phyloP scores from a whole-genome alignment of 2,329 filamentous ascomycete genomes.

The Claviceps fusiformis region DNA sequence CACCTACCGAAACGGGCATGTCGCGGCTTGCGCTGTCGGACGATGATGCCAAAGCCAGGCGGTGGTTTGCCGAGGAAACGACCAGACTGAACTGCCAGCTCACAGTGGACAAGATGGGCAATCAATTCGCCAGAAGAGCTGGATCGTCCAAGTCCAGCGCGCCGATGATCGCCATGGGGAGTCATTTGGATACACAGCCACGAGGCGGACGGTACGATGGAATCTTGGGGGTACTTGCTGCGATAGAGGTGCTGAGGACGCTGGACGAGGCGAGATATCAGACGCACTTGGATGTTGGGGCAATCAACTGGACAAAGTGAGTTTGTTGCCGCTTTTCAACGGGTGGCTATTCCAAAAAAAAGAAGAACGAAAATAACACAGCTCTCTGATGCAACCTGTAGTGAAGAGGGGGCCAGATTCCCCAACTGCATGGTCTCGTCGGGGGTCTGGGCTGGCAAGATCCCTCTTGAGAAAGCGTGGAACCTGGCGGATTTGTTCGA shows the following conservation, averaged over 20 bases:
- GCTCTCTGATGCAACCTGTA: conserved; percentile 15
- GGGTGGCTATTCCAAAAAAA: not conserved
- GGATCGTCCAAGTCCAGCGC: conserved; percentile 43
- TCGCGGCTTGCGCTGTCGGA: conserved; percentile 62
- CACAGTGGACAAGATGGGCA: conserved; percentile 65
- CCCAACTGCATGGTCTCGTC: conserved; percentile 64
- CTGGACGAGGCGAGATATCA: conserved; percentile 50
- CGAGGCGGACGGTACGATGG: conserved; percentile 60
- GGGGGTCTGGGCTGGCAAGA: conserved; percentile 61
- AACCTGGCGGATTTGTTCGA: conserved; percentile 43
- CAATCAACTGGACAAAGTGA: conserved; percentile 67
- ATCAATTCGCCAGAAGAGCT: conserved; percentile 58
- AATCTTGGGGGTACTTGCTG: conserved; percentile 61
- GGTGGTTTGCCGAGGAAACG: conserved; percentile 62
- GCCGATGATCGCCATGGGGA: conserved; percentile 53
- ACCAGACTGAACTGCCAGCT: conserved; percentile 52
- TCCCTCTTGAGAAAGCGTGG: conserved; percentile 49
- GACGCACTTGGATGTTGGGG: conserved; percentile 57
- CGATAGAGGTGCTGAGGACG: conserved; percentile 56
- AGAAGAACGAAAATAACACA: not conserved
- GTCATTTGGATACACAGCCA: conserved; percentile 54
- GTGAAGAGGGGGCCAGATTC: conserved; percentile 71
- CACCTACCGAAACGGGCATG: conserved; percentile 57
- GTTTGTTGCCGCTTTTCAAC: conserved; percentile 2
- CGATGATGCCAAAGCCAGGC: conserved; percentile 57